Conservation (phyloP, 2,329 filamentous ascomycete genomes). For the Ceratocystis destructans region DNA sequence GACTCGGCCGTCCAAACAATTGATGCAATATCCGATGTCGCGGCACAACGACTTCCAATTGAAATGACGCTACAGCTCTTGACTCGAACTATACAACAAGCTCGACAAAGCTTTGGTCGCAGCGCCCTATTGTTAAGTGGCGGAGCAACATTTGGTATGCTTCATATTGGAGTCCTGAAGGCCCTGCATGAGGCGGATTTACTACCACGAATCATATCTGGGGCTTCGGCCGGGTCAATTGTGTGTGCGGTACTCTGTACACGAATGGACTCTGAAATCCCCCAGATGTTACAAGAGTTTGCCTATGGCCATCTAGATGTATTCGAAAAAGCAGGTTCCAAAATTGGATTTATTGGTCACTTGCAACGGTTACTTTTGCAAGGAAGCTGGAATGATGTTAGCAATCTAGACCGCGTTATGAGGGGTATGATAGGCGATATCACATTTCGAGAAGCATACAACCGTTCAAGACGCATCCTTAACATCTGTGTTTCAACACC, state of each 20-base stretch:
- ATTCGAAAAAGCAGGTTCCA: conserved; percentile 46
- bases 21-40: conserved; percentile 51
- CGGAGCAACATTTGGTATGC: conserved; percentile 83
- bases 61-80: conserved; percentile 44
- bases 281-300: conserved; percentile 53
- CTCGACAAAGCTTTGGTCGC: conserved; percentile 70
- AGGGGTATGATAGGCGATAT: conserved; percentile 67
- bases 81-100: conserved; percentile 55
- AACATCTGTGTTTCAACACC: conserved; percentile 90
- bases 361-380: conserved; percentile 63
- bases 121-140: conserved; percentile 73
- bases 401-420: conserved; percentile 71
- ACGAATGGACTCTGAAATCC: conserved; percentile 64
- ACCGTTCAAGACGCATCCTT: conserved; percentile 78
- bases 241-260: conserved; percentile 70
- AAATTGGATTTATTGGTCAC: conserved; percentile 48
- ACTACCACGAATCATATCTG: conserved; percentile 74
- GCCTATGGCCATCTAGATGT: conserved; percentile 69
- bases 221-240: conserved; percentile 76
- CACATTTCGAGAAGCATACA: conserved; percentile 92
- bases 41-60: conserved; percentile 34
- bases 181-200: conserved; percentile 60
- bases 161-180: conserved; percentile 78
- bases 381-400: conserved; percentile 74
- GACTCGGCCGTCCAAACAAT: conserved; percentile 65